Evolutionary conservation across 352 stramenopile species (phyloP), one percentile per base, ranked within the genome.

Genomic region (Thraustochytrium sp.): DNA sequence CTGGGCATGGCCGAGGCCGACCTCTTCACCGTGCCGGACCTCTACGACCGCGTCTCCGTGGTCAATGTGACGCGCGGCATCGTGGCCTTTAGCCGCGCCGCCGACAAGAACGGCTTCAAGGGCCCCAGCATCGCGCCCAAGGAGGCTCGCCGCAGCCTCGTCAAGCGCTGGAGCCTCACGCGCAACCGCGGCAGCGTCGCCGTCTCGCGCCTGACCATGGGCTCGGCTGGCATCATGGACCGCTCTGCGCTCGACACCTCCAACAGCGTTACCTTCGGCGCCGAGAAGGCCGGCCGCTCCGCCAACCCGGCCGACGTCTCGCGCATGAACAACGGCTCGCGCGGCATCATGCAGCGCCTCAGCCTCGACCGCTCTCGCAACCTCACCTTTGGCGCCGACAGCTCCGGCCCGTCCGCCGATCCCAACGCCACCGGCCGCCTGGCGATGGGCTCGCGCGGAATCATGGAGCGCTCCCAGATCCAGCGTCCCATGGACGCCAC

Each of bases 1-100:
- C 92, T 96, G 74, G 91, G 91, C 61, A 91, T 96, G n/a, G 89
- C 88, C 83, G 92, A 96, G 87, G 93, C 92, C 82, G 92, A 96
- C 82, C 82, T 95, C 42, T 96, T 96, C 80, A 92, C 94, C 86
- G 95, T 92, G 0, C 90, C 94, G 16, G 92, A 96, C 74, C 83
- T 96, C 1, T 96, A 94, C 85, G 91, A 95, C 84, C 89, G 93
- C 59, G 94, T 95, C 82, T 91, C 95, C 82, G 68, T 95, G 26
- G 88, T 87, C 74, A 78, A 85, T 68, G 82, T 75, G 21, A 56
- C 56, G 1, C 55, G 29, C 72, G 75, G 37, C 31, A 56, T 82
- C 59, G 65, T 86, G 40, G 65, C 59, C 2, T 78, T 87, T 36
- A 46, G 48, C 34, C 59, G 65, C 44, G 26, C 48, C 11, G 48